These are phyloP conservation scores for Coccinonectria pachysandricola DNA, from an alignment of 2,329 filamentous ascomycete genomes.

Conservation along the genomic window DNA sequence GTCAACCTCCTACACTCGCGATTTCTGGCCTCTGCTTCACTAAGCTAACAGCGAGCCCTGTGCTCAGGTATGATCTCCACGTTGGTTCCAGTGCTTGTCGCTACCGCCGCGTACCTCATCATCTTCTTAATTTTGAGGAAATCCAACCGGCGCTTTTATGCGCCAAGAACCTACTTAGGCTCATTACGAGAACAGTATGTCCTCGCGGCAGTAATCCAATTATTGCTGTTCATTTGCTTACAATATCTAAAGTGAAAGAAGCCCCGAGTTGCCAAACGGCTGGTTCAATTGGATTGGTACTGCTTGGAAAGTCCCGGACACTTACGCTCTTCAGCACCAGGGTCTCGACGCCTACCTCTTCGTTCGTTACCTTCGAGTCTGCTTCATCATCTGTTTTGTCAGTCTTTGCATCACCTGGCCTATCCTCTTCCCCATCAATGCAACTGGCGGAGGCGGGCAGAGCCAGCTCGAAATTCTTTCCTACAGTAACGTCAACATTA, in stretches of 20 bases:
- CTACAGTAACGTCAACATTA: constrained; percentile 33
- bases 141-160: constrained; percentile 42
- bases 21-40: neutral
- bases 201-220: no score
- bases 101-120: constrained; percentile 37
- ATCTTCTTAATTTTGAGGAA: constrained; percentile 41
- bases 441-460: constrained; percentile 59
- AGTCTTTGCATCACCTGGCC: constrained; percentile 79
- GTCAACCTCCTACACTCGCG: neutral
- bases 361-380: constrained; percentile 72
- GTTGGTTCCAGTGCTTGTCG: constrained; percentile 40
- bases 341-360: constrained; percentile 85
- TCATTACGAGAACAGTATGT: constrained; percentile 40
- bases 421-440: constrained; percentile 73
- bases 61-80: constrained; percentile 35
- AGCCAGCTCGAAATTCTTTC: constrained; percentile 47
- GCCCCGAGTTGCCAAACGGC: constrained; percentile 44
- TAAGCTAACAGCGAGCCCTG: constrained; percentile 3
- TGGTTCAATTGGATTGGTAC: constrained; percentile 51
- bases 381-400: constrained; percentile 67
- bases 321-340: constrained; percentile 74
- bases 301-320: constrained; percentile 58
- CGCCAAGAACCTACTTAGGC: constrained; percentile 40
- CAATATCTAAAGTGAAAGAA: constrained; percentile 36
- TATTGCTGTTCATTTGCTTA: neutral